Evolutionary conservation across 2,329 filamentous ascomycete genomes (phyloP).

Genomic region (Atkinsonella hypoxylon): DNA sequence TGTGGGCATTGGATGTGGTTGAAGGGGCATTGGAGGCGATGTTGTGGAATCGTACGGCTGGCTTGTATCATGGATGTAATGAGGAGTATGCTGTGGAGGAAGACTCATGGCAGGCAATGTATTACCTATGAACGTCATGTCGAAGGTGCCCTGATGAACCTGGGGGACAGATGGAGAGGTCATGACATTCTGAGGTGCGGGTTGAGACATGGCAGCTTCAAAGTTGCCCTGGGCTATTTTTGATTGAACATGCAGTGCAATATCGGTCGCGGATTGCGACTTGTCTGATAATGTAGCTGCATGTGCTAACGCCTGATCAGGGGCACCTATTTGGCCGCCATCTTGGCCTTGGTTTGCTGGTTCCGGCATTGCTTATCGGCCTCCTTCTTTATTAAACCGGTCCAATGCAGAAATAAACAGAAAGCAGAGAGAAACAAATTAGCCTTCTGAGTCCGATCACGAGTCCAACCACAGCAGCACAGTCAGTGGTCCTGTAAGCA

Average conservation of each 20-base stretch:
- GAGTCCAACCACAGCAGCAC: too few relatives aligned
- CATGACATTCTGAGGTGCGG: constrained; percentile 28
- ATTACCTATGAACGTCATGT: constrained; percentile 33
- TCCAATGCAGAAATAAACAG: too few relatives aligned
- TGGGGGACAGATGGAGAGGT: constrained; percentile 15
- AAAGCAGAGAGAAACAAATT: too few relatives aligned
- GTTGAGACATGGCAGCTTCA: background rate
- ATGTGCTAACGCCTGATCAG: background rate
- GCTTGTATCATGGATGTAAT: constrained; percentile 21
- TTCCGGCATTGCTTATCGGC: background rate
- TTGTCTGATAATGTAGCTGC: background rate
- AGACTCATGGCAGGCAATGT: constrained; percentile 31
- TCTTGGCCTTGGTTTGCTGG: background rate
- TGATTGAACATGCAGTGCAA: background rate
- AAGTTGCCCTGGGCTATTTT: background rate
- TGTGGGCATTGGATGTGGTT: constrained; percentile 27
- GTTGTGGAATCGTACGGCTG: constrained; percentile 23
- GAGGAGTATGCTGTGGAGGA: constrained; percentile 18
- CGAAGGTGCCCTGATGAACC: constrained; percentile 25
- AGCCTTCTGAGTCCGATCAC: too few relatives aligned
- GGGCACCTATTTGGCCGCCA: background rate
- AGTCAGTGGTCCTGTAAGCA: too few relatives aligned
- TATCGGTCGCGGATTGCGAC: background rate
- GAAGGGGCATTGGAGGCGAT: constrained; percentile 26
- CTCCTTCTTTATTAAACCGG: too few relatives aligned